phyloP scores from a whole-genome alignment of 768 basidiomycete species.

The Leccinum ochraceum region DNA sequence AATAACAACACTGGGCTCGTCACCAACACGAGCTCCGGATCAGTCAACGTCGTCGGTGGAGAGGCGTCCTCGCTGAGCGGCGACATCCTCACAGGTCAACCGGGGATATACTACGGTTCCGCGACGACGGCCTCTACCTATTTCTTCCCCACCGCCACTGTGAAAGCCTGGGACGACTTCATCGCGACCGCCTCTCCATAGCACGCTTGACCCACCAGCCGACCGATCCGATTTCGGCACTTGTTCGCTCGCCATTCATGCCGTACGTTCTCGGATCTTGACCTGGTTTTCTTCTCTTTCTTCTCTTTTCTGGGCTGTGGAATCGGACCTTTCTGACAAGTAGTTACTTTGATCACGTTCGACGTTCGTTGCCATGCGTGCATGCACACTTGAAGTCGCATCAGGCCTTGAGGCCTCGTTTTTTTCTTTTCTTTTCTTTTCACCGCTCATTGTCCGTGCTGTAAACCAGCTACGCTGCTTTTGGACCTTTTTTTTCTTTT shows the following conservation, averaged over 20 bases:
- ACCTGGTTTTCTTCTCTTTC: not conserved
- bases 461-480: not conserved
- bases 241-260: not conserved
- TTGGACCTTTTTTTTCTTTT: not conserved
- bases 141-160: slow-evolving; percentile 54
- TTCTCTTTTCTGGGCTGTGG: not conserved
- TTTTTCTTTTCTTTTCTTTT: not conserved
- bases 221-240: not conserved
- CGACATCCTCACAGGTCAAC: slow-evolving; percentile 52
- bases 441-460: too few relatives aligned
- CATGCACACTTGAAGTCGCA: not conserved
- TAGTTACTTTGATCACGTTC: not conserved
- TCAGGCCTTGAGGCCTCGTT: too few relatives aligned
- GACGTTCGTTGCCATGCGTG: not conserved
- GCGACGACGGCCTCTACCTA: slow-evolving; percentile 52
- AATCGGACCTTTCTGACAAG: not conserved
- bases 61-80: slow-evolving; percentile 46
- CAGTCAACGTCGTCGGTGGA: slow-evolving; percentile 46
- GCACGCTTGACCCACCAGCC: not conserved
- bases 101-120: slow-evolving; percentile 57
- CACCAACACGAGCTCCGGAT: slow-evolving; percentile 24
- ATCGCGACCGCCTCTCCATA: slow-evolving; percentile 40
- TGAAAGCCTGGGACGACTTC: slow-evolving; percentile 56
- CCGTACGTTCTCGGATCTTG: not conserved
- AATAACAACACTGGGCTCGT: slow-evolving; percentile 61